Percentiles rank a stretch among this genome's conserved stretches.
These are phyloP conservation scores for Penicillium concentricum DNA, from an alignment of 2,329 filamentous ascomycete genomes.

Conservation along the genomic window DNA sequence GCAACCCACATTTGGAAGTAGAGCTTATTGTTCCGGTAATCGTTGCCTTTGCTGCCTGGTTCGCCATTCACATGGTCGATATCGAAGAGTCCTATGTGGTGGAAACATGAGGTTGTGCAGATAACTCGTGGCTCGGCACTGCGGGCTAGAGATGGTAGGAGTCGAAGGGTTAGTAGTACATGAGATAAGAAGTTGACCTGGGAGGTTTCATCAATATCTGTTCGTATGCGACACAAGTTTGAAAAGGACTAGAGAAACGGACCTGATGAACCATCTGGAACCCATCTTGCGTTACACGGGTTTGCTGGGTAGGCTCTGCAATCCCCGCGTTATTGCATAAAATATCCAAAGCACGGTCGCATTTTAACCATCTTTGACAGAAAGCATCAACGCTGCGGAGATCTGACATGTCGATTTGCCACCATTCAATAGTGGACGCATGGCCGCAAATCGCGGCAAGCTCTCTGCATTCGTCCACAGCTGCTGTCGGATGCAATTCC, in stretches of 20 bases:
- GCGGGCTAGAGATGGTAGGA: constrained; percentile 15
- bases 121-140: constrained; percentile 12
- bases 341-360: constrained; percentile 12
- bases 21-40: constrained; percentile 17
- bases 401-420: constrained; percentile 16
- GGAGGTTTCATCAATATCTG: background rate
- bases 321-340: constrained; percentile 18
- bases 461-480: constrained; percentile 8
- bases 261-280: constrained; percentile 17
- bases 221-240: background rate
- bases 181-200: constrained; percentile 19
- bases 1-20: constrained; percentile 16
- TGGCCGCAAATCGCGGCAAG: constrained; percentile 9
- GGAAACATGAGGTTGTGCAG: constrained; percentile 17
- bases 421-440: constrained; percentile 12
- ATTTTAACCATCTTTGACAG: constrained; percentile 9
- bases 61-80: constrained; percentile 11
- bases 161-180: constrained; percentile 15
- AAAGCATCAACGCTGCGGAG: constrained; percentile 15
- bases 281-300: constrained; percentile 12
- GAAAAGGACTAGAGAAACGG: background rate
- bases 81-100: constrained; percentile 14
- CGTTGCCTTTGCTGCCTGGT: background rate
- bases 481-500: constrained; percentile 12
- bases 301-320: background rate